Evolutionary conservation across 371 early-diverging fungal genomes (phyloP), one percentile per base, ranked within the genome.

Genomic region (Circinella umbellata): DNA sequence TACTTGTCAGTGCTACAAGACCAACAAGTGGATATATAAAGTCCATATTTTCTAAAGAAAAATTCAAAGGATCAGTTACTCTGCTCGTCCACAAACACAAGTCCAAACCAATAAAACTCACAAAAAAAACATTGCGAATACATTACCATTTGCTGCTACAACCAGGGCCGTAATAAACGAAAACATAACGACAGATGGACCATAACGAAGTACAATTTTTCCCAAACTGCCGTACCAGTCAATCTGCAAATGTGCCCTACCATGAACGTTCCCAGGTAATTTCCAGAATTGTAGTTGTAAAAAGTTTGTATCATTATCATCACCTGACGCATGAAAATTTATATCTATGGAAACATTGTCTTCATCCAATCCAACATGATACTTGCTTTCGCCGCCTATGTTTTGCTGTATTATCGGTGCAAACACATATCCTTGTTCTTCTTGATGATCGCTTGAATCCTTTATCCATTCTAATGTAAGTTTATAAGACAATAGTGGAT

Each of bases 191-290:
- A 88, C 39, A 78, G 75, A 42, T 81, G 75, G 42, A 76, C 89
- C 86, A 85, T 90, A 67, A 80, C 87, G 86, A 64, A 90, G 86
- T n/a, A 91, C 75, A 48, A 82, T 76, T 61, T 90, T 86, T 59
- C 91, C 91, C 51, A 91, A 72, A 64, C 91, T 89, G 18, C 92
- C 90, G 72, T 92, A 93, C 87, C 84, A 89, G 78, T 93, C 91
- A 35, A 93, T 80, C 1, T 73, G 73, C 47, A 93, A 67, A 34
- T 83, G 64, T 4, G 88, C 49, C 8, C n/a, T 8, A 42, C 42
- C 42, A 9, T 80, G 73, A 20, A 88, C 57, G 0, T 6, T 11
- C 0, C 79, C 66, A 46, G 79, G 80, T 1, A 85, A 84, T 54
- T 81, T 83, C 85, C 89, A 91, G 59, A 92, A 78, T n/a, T 83